phyloP scores from a whole-genome alignment of 768 basidiomycete genomes.

The Russula vinacea region DNA sequence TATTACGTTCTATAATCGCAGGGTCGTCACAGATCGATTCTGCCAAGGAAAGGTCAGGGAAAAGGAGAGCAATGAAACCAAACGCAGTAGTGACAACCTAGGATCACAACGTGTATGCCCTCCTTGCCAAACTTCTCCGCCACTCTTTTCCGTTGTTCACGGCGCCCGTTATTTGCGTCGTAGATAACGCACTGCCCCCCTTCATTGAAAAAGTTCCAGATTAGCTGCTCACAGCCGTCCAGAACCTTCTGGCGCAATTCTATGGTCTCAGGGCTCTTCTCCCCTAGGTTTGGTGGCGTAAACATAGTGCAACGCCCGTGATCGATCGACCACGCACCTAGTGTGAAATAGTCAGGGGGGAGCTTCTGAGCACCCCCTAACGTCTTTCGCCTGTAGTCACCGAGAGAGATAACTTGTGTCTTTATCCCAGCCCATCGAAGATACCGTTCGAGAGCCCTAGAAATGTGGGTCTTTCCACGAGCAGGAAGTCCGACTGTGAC shows the following conservation, averaged over 20 bases:
- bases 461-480: slow-evolving; percentile 95
- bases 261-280: slow-evolving; percentile 78
- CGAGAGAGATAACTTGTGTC: slow-evolving; percentile 89
- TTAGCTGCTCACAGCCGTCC: slow-evolving; percentile 81
- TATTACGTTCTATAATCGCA: slow-evolving; percentile 91
- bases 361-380: slow-evolving; percentile 85
- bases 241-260: slow-evolving; percentile 70
- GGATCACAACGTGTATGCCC: slow-evolving; percentile 89
- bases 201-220: slow-evolving; percentile 80
- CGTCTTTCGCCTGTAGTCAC: slow-evolving; percentile 89
- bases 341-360: slow-evolving; percentile 88
- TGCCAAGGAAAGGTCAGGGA: slow-evolving; percentile 36
- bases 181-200: slow-evolving; percentile 98
- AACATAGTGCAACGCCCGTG: slow-evolving; percentile 9
- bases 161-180: slow-evolving; percentile 93
- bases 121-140: slow-evolving; percentile 81
- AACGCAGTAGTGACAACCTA: slow-evolving; percentile 53
- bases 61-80: slow-evolving; percentile 3
- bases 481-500: slow-evolving; percentile 92
- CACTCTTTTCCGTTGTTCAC: slow-evolving; percentile 60
- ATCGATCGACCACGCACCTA: slow-evolving; percentile 49
- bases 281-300: slow-evolving; percentile 42
- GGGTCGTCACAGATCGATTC: slow-evolving; percentile 90
- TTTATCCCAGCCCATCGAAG: slow-evolving; percentile 98
- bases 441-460: slow-evolving; percentile 93